Conservation (phyloP, 2,329 filamentous ascomycete genomes). For the Cordyceps javanica region DNA sequence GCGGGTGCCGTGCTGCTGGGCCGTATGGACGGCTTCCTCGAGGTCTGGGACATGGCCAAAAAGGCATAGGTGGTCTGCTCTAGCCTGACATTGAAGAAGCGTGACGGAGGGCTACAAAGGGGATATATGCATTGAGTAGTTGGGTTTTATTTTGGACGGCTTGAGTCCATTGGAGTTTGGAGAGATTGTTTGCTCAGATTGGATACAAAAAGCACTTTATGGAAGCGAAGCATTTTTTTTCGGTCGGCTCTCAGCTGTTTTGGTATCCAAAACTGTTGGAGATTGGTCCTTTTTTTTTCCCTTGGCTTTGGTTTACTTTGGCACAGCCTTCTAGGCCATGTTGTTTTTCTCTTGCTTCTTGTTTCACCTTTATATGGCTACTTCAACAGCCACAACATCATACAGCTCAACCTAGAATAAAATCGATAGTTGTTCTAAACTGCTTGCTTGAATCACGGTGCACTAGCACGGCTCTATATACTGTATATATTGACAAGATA, state of each 20-base stretch:
- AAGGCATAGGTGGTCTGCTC: not conserved
- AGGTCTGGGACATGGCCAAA: slow-evolving; percentile 26
- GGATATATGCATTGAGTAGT: not conserved
- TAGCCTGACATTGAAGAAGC: not conserved
- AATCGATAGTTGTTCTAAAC: not conserved
- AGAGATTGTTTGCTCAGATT: not conserved
- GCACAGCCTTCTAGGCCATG: not conserved
- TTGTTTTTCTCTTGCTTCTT: not conserved
- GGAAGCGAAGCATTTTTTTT: not conserved
- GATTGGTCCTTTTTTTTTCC: not conserved
- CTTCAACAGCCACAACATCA: slow-evolving; percentile 2
- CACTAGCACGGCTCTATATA: not conserved
- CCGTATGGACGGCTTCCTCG: slow-evolving; percentile 28
- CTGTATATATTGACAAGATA: not conserved
- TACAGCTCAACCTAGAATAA: slow-evolving; percentile 1
- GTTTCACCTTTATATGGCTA: not conserved
- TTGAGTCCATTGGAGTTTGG: not conserved
- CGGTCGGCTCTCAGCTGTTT: not conserved
- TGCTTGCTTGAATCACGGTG: not conserved
- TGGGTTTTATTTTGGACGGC: not conserved
- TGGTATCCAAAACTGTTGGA: not conserved
- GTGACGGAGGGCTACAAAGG: not conserved
- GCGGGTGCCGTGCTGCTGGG: slow-evolving; percentile 27
- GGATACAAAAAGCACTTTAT: not conserved
- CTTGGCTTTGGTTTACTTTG: not conserved